A percentile compares a stretch with the other conserved stretches of the same genome.
These are phyloP conservation scores for Neonectria faginata DNA, from an alignment of 2,329 filamentous ascomycete species.

Conservation along the genomic window DNA sequence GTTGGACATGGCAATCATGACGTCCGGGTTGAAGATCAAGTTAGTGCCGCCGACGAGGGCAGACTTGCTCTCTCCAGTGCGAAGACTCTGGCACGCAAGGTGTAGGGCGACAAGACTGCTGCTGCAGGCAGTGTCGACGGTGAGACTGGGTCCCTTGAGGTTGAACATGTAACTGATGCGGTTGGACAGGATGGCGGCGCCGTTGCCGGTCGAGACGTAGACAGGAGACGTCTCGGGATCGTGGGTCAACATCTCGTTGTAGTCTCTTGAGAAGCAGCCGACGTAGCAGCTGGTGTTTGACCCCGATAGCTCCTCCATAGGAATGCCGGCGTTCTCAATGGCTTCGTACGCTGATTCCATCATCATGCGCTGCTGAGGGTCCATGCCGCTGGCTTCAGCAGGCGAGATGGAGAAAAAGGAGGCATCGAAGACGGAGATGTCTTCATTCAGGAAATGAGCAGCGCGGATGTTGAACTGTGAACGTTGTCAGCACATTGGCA, in stretches of 20 bases:
- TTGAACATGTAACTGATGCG: slow-evolving; percentile 22
- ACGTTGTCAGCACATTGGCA: background rate
- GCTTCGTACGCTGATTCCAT: slow-evolving; percentile 33
- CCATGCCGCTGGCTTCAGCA: slow-evolving; percentile 38
- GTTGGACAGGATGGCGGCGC: slow-evolving; percentile 21
- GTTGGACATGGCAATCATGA: slow-evolving; percentile 37
- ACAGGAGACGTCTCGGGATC: slow-evolving; percentile 16
- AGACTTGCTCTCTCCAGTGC: slow-evolving; percentile 32
- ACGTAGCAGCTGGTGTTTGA: slow-evolving; percentile 24
- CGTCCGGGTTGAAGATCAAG: slow-evolving; percentile 40
- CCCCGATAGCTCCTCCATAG: slow-evolving; percentile 20
- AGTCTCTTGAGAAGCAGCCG: slow-evolving; percentile 24
- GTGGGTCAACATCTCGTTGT: slow-evolving; percentile 22
- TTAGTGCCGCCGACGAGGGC: slow-evolving; percentile 41
- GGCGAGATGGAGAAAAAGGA: slow-evolving; percentile 40
- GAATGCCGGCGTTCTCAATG: slow-evolving; percentile 46
- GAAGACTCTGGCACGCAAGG: slow-evolving; percentile 29
- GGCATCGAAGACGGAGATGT: slow-evolving; percentile 26
- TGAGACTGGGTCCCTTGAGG: slow-evolving; percentile 22
- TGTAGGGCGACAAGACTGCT: slow-evolving; percentile 26
- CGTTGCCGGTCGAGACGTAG: slow-evolving; percentile 14
- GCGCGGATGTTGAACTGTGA: slow-evolving; percentile 12
- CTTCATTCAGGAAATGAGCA: slow-evolving; percentile 19
- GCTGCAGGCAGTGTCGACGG: slow-evolving; percentile 16
- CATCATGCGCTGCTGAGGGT: slow-evolving; percentile 38